Base-by-base conservation (phyloP, 176 grass and related monocot species). In the Calamus simplicifolius region DNA sequence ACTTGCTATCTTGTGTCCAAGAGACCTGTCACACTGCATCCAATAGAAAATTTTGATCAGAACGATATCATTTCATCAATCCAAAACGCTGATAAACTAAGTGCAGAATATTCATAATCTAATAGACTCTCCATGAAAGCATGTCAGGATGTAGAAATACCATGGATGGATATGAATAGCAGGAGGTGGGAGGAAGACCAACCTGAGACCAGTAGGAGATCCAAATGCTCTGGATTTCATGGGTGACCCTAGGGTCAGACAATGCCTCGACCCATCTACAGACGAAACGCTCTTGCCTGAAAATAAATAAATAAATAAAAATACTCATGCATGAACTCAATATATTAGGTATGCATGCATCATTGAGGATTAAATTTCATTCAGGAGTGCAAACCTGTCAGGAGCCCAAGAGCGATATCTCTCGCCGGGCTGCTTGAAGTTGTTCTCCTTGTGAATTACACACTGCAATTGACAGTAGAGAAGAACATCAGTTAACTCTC, bases 391-490 rank as follows among this genome's bases (percentile, higher is more conserved):
- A 71, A 23, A 95, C 90, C 90, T 89, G 61, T 87, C 80, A 21
- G 93, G 49, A 59, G 76, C 83, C 75, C 69, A 80, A 17, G 87
- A 72, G 65, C 87, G 87, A 67, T 85, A 97, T 73, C 93, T 84
- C 75, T 97, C 93, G 18, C 93, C 87, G 4, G 93, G 92, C 69
- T 97, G 93, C 93, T 97, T 97, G 69, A 97, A 97, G 84, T 97
- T 97, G 69, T 97, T 97, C 81, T 97, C 93, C 73, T 97, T 97
- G 1, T 14, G 38, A 38, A 97, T 97, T 51, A 91, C 71, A 16
- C 14, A 66, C 92, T 95, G 64, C 29, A 69, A 31, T 43, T 13
- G 17, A 58, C 31, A 21, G 71, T 7, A 67, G 52, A 35, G 43
- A 69, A 69, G 48, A 19, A 35, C 31, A 35, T 35, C 8, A 35